phyloP scores from a whole-genome alignment of 192 early-diverging fungal species.

The Phycomyces blakesleeanus region DNA sequence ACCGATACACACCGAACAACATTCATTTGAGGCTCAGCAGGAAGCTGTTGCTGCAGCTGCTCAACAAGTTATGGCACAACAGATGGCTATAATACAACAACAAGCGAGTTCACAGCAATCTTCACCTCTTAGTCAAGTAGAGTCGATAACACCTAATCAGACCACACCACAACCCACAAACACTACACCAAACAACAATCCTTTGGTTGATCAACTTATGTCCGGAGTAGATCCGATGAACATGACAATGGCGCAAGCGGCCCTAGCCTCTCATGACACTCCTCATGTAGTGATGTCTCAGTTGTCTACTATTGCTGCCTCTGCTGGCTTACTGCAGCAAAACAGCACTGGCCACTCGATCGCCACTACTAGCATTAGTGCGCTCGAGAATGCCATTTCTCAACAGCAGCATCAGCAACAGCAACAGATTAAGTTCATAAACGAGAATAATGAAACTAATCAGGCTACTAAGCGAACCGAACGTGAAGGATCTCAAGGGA shows the following conservation, averaged over 20 bases:
- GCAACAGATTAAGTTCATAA: constrained; percentile 4
- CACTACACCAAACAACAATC: not conserved
- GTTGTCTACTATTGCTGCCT: not conserved
- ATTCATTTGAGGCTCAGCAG: constrained; percentile 8
- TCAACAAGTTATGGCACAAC: constrained; percentile 9
- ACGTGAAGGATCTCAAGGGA: not conserved
- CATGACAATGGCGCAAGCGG: constrained; percentile 13
- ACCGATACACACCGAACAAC: constrained; percentile 2
- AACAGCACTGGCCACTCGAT: constrained; percentile 7
- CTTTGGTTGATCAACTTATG: not conserved
- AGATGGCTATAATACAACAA: not conserved
- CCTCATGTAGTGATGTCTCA: constrained; percentile 12
- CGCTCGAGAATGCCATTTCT: constrained; percentile 17
- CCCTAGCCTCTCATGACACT: not conserved
- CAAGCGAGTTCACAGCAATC: constrained; percentile 1
- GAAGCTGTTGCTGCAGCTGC: constrained; percentile 11
- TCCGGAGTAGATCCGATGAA: not conserved
- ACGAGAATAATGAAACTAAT: constrained; percentile 6
- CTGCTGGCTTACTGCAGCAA: constrained; percentile 10
- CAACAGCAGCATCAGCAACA: constrained; percentile 8
- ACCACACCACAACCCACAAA: constrained; percentile 6
- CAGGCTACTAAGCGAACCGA: not conserved
- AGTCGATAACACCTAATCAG: not conserved
- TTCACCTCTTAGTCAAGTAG: not conserved
- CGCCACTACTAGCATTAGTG: not conserved